Evolutionary conservation across 208 protist species (phyloP).

Genomic region (Strigomonas galati): DNA sequence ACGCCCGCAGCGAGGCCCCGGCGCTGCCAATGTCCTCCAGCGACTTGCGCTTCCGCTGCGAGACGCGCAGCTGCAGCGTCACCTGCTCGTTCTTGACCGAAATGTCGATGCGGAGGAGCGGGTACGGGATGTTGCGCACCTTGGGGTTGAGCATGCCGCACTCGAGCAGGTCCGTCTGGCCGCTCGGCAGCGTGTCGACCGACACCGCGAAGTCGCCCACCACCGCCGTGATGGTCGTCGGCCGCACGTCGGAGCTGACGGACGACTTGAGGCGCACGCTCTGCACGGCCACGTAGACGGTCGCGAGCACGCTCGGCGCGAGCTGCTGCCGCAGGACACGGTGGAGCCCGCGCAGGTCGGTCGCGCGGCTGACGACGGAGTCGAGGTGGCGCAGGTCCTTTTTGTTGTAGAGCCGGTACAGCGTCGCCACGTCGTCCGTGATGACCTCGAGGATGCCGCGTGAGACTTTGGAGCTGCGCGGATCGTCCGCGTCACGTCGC

Average conservation of each 20-base stretch:
- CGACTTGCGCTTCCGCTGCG: constrained; percentile 22
- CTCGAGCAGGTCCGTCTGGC: constrained; percentile 18
- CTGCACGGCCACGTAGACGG: constrained; percentile 57
- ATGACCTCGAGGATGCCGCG: constrained; percentile 27
- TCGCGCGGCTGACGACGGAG: constrained; percentile 33
- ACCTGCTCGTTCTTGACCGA: constrained; percentile 18
- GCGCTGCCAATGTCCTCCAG: constrained; percentile 36
- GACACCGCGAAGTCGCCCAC: neutral
- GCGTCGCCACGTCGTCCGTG: constrained; percentile 67
- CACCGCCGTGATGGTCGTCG: neutral
- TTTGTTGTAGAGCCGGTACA: constrained; percentile 58
- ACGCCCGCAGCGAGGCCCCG: constrained; percentile 59
- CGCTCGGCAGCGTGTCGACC: neutral
- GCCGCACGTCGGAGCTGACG: neutral
- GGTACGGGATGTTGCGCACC: constrained; percentile 32
- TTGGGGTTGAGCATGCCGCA: constrained; percentile 31
- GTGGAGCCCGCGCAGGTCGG: constrained; percentile 50
- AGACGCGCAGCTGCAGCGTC: constrained; percentile 37
- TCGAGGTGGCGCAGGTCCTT: constrained; percentile 59
- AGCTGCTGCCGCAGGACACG: constrained; percentile 51
- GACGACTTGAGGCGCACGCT: constrained; percentile 18
- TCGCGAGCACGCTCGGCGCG: constrained; percentile 55
- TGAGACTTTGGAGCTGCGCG: neutral
- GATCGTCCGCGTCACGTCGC: neutral
- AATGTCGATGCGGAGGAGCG: constrained; percentile 54